Conservation (phyloP, 208 protist species). For the Endotrypanum monterogeii region DNA sequence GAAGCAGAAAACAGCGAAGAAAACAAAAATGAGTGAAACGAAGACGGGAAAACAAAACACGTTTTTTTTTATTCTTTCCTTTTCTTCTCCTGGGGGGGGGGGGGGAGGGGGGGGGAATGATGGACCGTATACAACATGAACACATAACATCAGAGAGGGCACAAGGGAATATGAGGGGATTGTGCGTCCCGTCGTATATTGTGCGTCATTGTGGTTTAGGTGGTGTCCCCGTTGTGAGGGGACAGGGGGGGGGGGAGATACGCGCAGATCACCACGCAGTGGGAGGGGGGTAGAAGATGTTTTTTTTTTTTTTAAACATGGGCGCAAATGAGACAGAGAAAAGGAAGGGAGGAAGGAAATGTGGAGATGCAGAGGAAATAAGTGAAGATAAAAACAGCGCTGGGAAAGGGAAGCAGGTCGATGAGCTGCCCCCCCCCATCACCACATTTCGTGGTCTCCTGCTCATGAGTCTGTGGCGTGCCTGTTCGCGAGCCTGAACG, state of each 20-base stretch:
- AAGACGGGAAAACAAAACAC: neutral
- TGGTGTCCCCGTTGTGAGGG: neutral
- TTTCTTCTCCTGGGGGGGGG: neutral
- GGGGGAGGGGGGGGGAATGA: neutral
- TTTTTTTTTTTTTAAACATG: too few relatives aligned
- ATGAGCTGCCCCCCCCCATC: too few relatives aligned
- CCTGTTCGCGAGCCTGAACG: neutral
- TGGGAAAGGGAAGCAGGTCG: too few relatives aligned
- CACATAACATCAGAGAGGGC: too few relatives aligned
- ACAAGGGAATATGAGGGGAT: neutral
- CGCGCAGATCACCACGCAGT: too few relatives aligned
- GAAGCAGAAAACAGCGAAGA: too few relatives aligned
- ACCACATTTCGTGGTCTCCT: neutral
- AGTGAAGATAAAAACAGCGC: neutral
- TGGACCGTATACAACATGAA: too few relatives aligned
- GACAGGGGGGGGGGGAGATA: neutral
- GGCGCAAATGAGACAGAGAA: neutral
- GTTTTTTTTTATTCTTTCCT: neutral
- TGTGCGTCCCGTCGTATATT: neutral
- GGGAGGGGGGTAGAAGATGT: too few relatives aligned
- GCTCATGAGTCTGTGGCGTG: neutral
- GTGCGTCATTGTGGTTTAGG: neutral
- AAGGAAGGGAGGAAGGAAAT: neutral
- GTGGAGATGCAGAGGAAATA: neutral
- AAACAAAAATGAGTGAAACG: constrained; percentile 14